A percentile compares a stretch with the other conserved stretches of the same genome.
These are phyloP conservation scores for Phialophora tarda DNA, from an alignment of 2,329 filamentous ascomycete species.

Conservation along the genomic window DNA sequence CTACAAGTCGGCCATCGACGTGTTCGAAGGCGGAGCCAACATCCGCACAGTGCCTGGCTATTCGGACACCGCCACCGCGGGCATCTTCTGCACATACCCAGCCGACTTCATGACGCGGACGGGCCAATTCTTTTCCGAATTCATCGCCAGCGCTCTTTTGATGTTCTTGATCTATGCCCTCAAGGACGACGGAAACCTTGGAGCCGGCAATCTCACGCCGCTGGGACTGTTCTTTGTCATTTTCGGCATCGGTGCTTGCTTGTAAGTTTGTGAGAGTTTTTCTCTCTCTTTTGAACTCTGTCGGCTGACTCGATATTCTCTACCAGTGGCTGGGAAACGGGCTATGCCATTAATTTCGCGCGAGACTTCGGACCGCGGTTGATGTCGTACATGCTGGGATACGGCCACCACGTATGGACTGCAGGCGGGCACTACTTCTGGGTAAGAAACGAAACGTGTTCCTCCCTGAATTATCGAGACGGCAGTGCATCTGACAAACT, in stretches of 20 bases:
- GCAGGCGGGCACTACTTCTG: conserved; percentile 67
- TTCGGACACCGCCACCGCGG: conserved; percentile 66
- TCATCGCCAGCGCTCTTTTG: conserved; percentile 69
- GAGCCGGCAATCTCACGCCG: conserved; percentile 64
- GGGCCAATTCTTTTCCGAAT: conserved; percentile 74
- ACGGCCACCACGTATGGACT: conserved; percentile 69
- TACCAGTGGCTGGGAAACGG: conserved; percentile 70
- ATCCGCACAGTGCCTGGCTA: conserved; percentile 63
- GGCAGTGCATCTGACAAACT: not conserved
- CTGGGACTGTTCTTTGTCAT: conserved; percentile 73
- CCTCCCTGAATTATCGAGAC: not conserved
- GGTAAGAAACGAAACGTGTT: conserved; percentile 15
- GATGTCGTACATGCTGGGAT: conserved; percentile 70
- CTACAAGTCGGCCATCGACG: conserved; percentile 68
- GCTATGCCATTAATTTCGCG: conserved; percentile 76
- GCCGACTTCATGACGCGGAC: conserved; percentile 65
- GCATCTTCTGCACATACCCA: conserved; percentile 76
- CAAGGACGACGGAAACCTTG: conserved; percentile 56
- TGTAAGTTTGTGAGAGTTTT: conserved; percentile 42
- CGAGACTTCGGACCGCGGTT: conserved; percentile 74
- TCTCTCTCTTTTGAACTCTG: not conserved
- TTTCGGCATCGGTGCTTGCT: conserved; percentile 74
- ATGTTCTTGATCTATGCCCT: conserved; percentile 76
- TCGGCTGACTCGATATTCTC: not conserved
- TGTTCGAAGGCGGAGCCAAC: conserved; percentile 34